A percentile compares a stretch with the other conserved stretches of the same genome.
Conservation (phyloP, 2,329 filamentous ascomycete species). For the Ceratocystis alfenasii region DNA sequence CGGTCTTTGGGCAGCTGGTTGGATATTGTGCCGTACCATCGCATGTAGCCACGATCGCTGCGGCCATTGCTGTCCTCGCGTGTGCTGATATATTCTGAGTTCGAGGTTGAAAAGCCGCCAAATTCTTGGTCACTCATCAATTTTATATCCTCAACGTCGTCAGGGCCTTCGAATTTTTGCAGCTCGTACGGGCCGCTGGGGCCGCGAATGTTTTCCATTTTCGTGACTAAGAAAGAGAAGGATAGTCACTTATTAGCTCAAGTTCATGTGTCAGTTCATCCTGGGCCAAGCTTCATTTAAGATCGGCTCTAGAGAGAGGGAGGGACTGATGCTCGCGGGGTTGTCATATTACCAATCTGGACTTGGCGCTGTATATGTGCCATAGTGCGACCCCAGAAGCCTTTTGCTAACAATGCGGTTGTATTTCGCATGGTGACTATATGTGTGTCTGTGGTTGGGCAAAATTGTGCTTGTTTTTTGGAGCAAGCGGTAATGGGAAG, state of each 20-base stretch:
- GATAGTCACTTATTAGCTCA: not conserved
- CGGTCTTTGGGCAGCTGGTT: conserved; percentile 65
- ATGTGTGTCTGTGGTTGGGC: conserved; percentile 28
- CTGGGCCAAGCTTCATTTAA: not conserved
- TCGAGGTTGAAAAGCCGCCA: conserved; percentile 68
- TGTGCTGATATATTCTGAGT: conserved; percentile 50
- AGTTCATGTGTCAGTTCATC: no score
- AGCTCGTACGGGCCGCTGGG: conserved; percentile 53
- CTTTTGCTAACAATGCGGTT: conserved; percentile 34
- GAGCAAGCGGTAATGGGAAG: not conserved
- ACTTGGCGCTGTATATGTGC: conserved; percentile 49
- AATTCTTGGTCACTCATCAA: conserved; percentile 78
- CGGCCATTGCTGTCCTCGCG: not conserved
- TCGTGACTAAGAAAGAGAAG: conserved; percentile 41
- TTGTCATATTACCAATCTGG: conserved; percentile 37
- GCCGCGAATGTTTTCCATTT: conserved; percentile 55
- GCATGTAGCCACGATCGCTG: conserved; percentile 41
- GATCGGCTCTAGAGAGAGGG: not conserved
- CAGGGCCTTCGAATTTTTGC: conserved; percentile 46
- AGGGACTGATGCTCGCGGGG: conserved; percentile 16
- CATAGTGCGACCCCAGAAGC: conserved; percentile 46
- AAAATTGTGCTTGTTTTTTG: no score
- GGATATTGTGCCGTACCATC: conserved; percentile 82
- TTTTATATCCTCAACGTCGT: conserved; percentile 47
- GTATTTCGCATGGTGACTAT: conserved; percentile 24